Evolutionary conservation across 2,329 filamentous ascomycete genomes (phyloP).

Genomic region (Leptographium flavum): DNA sequence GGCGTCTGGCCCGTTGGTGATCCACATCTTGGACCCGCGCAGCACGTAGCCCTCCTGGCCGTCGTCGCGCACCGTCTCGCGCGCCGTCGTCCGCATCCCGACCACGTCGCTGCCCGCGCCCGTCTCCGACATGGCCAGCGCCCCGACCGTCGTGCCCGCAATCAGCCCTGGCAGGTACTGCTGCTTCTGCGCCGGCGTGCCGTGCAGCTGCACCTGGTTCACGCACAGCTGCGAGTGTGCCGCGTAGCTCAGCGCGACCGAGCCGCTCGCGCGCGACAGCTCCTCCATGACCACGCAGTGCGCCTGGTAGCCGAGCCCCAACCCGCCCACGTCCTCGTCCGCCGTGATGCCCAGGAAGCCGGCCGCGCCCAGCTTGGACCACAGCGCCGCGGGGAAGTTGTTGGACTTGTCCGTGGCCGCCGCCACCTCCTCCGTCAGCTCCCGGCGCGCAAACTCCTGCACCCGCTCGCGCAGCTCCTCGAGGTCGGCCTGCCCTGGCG

Average conservation of each 20-base stretch:
- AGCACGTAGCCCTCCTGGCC: constrained; percentile 48
- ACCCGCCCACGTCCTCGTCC: constrained; percentile 78
- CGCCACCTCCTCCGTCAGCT: constrained; percentile 74
- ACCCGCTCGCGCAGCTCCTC: constrained; percentile 70
- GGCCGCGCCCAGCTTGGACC: constrained; percentile 83
- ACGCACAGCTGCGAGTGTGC: constrained; percentile 94
- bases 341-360: constrained; percentile 88
- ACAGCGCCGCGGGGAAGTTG: constrained; percentile 81
- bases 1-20: constrained; percentile 95
- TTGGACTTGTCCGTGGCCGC: constrained; percentile 72
- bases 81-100: constrained; percentile 66
- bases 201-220: constrained; percentile 91
- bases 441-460: constrained; percentile 77
- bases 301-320: constrained; percentile 90
- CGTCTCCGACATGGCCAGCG: constrained; percentile 89
- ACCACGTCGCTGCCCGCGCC: constrained; percentile 88
- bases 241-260: constrained; percentile 81
- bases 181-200: constrained; percentile 61
- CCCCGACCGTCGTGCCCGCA: constrained; percentile 67
- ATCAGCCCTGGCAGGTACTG: constrained; percentile 71
- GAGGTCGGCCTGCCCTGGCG: constrained; percentile 59
- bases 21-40: constrained; percentile 97
- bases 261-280: constrained; percentile 71
- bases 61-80: background rate
- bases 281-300: constrained; percentile 95